These are phyloP conservation scores for Bromus sterilis DNA, from an alignment of 176 grass and related monocot genomes.

Conservation along the genomic window DNA sequence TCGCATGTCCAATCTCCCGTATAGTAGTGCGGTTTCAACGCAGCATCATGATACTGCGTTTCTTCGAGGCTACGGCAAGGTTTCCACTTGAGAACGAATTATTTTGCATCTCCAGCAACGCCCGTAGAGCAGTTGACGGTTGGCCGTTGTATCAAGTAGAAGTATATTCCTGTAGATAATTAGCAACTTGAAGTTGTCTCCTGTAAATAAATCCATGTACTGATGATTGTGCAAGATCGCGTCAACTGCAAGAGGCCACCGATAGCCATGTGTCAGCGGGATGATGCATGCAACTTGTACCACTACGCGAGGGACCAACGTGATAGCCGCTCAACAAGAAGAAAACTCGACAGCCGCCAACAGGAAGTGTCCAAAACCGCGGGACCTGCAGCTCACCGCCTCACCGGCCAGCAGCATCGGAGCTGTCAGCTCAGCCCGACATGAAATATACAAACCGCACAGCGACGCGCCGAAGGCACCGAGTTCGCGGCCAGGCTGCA, in stretches of 20 bases:
- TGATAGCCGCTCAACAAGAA: background rate
- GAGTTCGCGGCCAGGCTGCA: background rate
- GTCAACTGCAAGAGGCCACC: background rate
- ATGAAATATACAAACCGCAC: background rate
- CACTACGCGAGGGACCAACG: background rate
- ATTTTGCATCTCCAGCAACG: background rate
- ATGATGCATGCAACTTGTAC: background rate
- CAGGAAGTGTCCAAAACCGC: background rate
- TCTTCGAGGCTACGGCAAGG: background rate
- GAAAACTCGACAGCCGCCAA: background rate
- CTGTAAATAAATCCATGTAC: background rate
- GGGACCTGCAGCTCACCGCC: background rate
- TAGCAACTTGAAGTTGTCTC: background rate
- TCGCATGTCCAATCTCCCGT: conserved; percentile 3
- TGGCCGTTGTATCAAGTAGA: background rate
- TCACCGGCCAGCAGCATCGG: background rate
- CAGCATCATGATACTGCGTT: background rate
- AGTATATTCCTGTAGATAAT: too few species aligned
- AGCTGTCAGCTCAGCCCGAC: background rate
- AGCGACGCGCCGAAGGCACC: background rate
- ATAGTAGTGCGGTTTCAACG: background rate
- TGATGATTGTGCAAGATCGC: background rate
- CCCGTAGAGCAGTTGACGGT: background rate
- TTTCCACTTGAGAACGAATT: background rate
- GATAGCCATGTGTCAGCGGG: background rate